These are phyloP conservation scores for Rhododendron mucronatum DNA, from an alignment of 148 eudicot species.

Conservation along the genomic window DNA sequence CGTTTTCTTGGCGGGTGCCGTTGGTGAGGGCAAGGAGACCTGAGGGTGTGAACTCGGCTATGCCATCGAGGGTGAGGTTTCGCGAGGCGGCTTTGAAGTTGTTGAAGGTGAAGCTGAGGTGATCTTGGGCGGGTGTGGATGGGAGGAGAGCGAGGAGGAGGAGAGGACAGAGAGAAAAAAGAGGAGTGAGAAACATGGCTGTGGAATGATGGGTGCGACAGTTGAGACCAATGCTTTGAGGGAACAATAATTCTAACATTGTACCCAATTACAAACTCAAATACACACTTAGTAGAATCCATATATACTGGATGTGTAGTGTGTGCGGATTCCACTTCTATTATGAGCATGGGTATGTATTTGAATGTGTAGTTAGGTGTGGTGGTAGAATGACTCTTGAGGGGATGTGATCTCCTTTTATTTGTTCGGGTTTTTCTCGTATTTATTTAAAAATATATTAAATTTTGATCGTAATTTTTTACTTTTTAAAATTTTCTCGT, in stretches of 20 bases:
- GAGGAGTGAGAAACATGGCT: neutral
- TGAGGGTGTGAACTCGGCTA: constrained; percentile 27
- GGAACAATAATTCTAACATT: too few species aligned
- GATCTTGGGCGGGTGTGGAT: neutral
- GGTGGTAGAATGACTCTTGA: too few species aligned
- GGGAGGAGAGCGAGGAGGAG: neutral
- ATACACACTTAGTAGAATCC: too few species aligned
- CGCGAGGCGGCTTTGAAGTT: constrained; percentile 24
- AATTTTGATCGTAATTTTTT: too few species aligned
- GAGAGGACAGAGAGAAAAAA: neutral
- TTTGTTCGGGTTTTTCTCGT: too few species aligned
- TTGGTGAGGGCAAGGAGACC: constrained; percentile 51
- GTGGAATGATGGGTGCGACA: neutral
- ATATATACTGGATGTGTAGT: too few species aligned
- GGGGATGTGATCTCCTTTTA: neutral
- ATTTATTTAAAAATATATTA: too few species aligned
- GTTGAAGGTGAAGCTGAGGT: constrained; percentile 30
- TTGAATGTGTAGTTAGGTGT: too few species aligned
- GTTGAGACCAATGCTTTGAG: neutral
- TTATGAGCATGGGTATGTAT: too few species aligned
- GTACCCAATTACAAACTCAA: too few species aligned
- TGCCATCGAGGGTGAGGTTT: constrained; percentile 40
- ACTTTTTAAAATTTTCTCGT: too few species aligned
- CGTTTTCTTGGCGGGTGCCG: constrained; percentile 26
- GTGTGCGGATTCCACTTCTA: too few species aligned